Evolutionary conservation across 208 protist genomes (phyloP).

Genomic region (Plasmodiophora brassicae): DNA sequence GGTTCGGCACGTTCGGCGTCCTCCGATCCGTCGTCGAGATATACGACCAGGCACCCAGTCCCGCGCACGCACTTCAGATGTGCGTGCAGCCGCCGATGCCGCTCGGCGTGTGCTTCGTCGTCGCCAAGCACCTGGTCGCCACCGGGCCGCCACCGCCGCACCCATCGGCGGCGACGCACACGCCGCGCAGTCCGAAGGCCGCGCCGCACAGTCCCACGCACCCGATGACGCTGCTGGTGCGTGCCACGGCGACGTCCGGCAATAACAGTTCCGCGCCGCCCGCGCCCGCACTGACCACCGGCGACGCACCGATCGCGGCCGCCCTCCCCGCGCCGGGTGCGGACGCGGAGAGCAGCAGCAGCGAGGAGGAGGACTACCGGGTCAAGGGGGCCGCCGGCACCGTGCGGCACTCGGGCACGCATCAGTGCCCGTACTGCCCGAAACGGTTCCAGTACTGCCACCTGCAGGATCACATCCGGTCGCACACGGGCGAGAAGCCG

Average conservation of each 20-base stretch:
- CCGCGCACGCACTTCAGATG: not conserved
- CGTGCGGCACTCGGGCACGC: not conserved
- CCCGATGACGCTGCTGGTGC: not conserved
- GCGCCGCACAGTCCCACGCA: no score
- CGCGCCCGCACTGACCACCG: no score
- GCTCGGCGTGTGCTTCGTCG: not conserved
- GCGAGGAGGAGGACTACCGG: conserved; percentile 23
- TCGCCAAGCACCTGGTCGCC: not conserved
- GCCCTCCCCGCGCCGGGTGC: no score
- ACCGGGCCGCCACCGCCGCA: not conserved
- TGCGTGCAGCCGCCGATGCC: not conserved
- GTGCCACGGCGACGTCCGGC: not conserved
- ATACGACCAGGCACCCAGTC: not conserved
- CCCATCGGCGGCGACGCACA: no score
- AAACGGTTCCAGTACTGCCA: conserved; percentile 31
- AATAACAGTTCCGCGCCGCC: no score
- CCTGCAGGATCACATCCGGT: conserved; percentile 20
- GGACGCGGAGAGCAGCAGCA: not conserved
- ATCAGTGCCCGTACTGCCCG: conserved; percentile 9
- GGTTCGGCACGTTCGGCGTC: not conserved
- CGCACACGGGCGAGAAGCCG: conserved; percentile 7
- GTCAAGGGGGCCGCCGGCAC: not conserved
- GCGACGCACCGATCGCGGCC: no score
- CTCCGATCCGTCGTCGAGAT: not conserved
- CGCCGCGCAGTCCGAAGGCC: no score